phyloP scores from a whole-genome alignment of 2,329 filamentous ascomycete genomes.

The Ophiostoma fasciatum region DNA sequence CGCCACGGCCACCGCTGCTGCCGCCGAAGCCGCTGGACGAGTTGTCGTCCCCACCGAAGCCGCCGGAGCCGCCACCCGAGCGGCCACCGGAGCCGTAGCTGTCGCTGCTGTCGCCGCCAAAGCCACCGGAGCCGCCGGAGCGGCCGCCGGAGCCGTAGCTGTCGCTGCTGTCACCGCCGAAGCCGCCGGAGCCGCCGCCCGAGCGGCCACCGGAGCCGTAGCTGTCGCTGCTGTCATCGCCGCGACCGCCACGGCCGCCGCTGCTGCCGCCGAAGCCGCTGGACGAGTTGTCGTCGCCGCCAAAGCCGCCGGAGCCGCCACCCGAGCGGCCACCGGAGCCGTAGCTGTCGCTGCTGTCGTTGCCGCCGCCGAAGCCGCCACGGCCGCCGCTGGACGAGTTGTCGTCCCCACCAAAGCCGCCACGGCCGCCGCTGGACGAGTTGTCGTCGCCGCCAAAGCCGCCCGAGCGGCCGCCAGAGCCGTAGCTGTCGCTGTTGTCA shows the following conservation, averaged over 20 bases:
- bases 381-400: conserved; percentile 11
- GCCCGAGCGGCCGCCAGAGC: conserved; percentile 12
- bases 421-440: not conserved
- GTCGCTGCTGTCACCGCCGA: not conserved
- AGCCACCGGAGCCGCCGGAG: conserved; percentile 1
- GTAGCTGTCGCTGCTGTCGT: conserved; percentile 13
- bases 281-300: conserved; percentile 4
- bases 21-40: not conserved
- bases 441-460: conserved; percentile 12
- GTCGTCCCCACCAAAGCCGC: conserved; percentile 8
- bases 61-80: too few relatives aligned
- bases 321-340: too few relatives aligned
- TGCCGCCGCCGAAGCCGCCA: conserved; percentile 9
- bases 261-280: not conserved
- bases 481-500: conserved; percentile 12
- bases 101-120: not conserved
- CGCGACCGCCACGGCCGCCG: conserved; percentile 5
- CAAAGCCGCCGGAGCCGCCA: conserved; percentile 10
- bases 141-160: not conserved
- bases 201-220: conserved; percentile 3
- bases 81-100: not conserved
- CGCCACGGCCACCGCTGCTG: not conserved
- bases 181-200: conserved; percentile 10
- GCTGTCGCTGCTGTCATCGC: not conserved
- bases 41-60: conserved; percentile 6